phyloP scores from a whole-genome alignment of 768 basidiomycete genomes.

The Lyophyllum semitale region DNA sequence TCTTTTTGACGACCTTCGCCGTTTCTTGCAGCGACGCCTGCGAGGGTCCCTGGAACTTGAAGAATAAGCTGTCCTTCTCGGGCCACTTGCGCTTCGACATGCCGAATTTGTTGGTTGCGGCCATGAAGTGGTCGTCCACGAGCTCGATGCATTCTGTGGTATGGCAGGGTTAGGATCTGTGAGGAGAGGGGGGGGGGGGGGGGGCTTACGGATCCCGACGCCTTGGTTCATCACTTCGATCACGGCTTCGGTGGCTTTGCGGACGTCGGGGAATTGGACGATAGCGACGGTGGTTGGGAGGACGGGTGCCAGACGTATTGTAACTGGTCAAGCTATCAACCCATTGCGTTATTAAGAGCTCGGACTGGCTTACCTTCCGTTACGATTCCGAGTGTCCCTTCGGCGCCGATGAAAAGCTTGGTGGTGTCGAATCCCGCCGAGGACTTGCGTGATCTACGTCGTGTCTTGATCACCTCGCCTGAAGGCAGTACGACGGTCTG shows the following conservation, averaged over 20 bases:
- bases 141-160: conserved; percentile 82
- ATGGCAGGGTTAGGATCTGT: too few species aligned
- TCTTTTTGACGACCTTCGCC: conserved; percentile 54
- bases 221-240: conserved; percentile 72
- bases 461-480: conserved; percentile 90
- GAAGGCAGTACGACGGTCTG: conserved; percentile 89
- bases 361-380: conserved; percentile 62
- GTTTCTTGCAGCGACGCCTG: conserved; percentile 61
- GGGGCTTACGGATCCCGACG: conserved; percentile 69
- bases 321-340: conserved; percentile 44
- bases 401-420: conserved; percentile 85
- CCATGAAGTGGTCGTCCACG: conserved; percentile 72
- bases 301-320: conserved; percentile 78
- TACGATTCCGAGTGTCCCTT: conserved; percentile 81
- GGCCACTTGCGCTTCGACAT: conserved; percentile 58
- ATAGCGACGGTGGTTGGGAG: conserved; percentile 83
- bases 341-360: not conserved
- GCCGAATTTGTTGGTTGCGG: conserved; percentile 57
- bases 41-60: conserved; percentile 83
- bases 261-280: conserved; percentile 78
- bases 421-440: conserved; percentile 87
- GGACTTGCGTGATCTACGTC: conserved; percentile 75
- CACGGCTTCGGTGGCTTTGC: conserved; percentile 73
- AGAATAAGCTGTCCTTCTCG: conserved; percentile 73
- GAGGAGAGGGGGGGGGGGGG: not conserved